Evolutionary conservation across 345 rosid genomes (phyloP).

Genomic region (Sisymbrium irio): DNA sequence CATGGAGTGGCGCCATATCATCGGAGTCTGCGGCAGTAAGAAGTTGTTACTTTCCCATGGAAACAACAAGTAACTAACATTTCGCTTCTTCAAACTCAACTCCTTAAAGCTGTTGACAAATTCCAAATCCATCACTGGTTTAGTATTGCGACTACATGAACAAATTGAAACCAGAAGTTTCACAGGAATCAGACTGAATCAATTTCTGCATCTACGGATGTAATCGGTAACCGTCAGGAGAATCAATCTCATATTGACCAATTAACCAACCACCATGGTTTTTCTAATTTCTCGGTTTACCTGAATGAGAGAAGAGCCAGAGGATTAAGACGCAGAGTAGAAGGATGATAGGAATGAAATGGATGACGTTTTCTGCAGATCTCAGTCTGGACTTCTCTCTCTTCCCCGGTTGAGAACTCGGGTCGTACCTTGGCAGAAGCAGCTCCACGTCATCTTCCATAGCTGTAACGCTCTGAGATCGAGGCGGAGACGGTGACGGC

Average conservation of each 20-base stretch:
- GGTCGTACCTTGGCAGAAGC: constrained; percentile 60
- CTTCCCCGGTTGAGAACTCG: constrained; percentile 60
- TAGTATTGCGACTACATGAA: constrained; percentile 1
- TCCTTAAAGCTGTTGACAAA: constrained; percentile 8
- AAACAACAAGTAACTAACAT: background rate
- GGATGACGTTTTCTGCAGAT: constrained; percentile 73
- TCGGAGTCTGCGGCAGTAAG: background rate
- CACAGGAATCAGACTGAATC: too few relatives aligned
- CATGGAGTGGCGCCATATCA: background rate
- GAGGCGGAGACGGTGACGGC: constrained; percentile 30
- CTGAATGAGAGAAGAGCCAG: constrained; percentile 73
- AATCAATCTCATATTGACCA: background rate
- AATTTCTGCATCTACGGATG: background rate
- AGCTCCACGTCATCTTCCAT: constrained; percentile 35
- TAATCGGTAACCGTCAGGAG: background rate
- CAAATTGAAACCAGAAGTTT: background rate
- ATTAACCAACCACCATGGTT: background rate
- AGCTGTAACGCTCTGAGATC: constrained; percentile 23
- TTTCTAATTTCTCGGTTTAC: constrained; percentile 22
- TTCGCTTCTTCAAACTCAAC: constrained; percentile 19
- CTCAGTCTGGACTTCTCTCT: constrained; percentile 57
- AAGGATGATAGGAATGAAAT: constrained; percentile 69
- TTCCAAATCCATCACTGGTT: background rate
- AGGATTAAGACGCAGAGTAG: constrained; percentile 59
- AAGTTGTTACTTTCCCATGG: constrained; percentile 5